Percentiles rank a stretch among this genome's conserved stretches.
Evolutionary conservation across 495 filamentous ascomycete genomes (phyloP).

Genomic region (Mycothermus thermophilus): DNA sequence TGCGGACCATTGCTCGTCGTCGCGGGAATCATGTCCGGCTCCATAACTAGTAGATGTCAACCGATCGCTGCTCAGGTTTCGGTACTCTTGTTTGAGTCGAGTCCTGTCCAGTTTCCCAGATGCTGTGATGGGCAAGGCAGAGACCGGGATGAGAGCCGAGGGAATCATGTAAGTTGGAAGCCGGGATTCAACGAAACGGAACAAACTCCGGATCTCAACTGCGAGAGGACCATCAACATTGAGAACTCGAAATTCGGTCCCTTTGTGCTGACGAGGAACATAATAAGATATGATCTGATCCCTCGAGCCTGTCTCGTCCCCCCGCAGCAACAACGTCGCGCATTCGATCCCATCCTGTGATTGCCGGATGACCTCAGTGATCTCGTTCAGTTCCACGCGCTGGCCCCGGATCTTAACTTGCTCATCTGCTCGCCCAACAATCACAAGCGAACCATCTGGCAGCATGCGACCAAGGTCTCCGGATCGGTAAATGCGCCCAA

Average conservation of each 20-base stretch:
- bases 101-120: slow-evolving; percentile 47
- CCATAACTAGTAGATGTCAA: slow-evolving; percentile 14
- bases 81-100: slow-evolving; percentile 9
- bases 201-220: slow-evolving; percentile 22
- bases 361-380: slow-evolving; percentile 43
- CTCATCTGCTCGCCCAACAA: slow-evolving; percentile 59
- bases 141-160: slow-evolving; percentile 49
- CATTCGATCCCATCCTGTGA: slow-evolving; percentile 35
- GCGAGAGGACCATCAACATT: slow-evolving; percentile 11
- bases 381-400: slow-evolving; percentile 65
- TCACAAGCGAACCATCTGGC: slow-evolving; percentile 53
- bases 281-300: slow-evolving; percentile 46
- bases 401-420: slow-evolving; percentile 76
- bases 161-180: slow-evolving; percentile 61
- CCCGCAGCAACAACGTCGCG: slow-evolving; percentile 34
- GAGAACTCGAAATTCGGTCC: slow-evolving; percentile 11
- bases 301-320: slow-evolving; percentile 4
- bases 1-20: slow-evolving; percentile 35
- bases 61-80: slow-evolving; percentile 6
- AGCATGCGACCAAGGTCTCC: slow-evolving; percentile 62
- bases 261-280: slow-evolving; percentile 25
- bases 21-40: slow-evolving; percentile 10
- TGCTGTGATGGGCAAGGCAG: slow-evolving; percentile 45
- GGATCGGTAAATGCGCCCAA: slow-evolving; percentile 55
- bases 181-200: slow-evolving; percentile 23